phyloP scores from a whole-genome alignment of 345 rosid genomes.

The Limnanthes douglasii region DNA sequence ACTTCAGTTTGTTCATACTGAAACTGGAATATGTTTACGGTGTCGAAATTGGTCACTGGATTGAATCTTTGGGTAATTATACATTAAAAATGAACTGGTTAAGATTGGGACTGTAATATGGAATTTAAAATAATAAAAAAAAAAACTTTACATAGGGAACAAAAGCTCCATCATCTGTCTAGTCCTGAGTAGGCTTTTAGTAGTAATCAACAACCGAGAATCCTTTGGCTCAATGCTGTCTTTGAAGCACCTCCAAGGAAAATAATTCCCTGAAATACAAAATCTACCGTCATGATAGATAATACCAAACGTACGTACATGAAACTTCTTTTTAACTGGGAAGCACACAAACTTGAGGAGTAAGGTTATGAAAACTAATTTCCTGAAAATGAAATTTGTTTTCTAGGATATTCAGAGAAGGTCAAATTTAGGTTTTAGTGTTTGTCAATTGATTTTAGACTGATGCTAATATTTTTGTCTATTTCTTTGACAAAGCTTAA shows the following conservation, averaged over 20 bases:
- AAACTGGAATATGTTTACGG: neutral
- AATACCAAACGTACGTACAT: neutral
- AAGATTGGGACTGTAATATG: neutral
- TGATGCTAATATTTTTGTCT: too few relatives aligned
- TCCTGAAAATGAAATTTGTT: too few relatives aligned
- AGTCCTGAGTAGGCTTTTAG: neutral
- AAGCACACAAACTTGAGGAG: neutral
- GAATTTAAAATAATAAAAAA: neutral
- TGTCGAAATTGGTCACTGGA: neutral
- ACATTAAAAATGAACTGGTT: neutral
- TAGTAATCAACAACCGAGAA: neutral
- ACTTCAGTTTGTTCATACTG: neutral
- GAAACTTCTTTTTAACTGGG: neutral
- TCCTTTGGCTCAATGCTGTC: too few relatives aligned
- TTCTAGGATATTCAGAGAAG: too few relatives aligned
- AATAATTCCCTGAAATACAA: neutral
- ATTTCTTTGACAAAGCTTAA: too few relatives aligned
- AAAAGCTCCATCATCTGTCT: too few relatives aligned
- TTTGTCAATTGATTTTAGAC: too few relatives aligned
- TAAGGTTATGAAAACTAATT: too few relatives aligned
- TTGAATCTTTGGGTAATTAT: neutral
- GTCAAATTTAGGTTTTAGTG: too few relatives aligned
- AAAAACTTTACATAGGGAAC: too few relatives aligned
- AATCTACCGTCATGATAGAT: neutral
- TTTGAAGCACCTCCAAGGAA: too few relatives aligned